Percentiles rank a stretch among this genome's conserved stretches.
Conservation (phyloP, 2,329 filamentous ascomycete species). For the Camptophora hylomeconis region DNA sequence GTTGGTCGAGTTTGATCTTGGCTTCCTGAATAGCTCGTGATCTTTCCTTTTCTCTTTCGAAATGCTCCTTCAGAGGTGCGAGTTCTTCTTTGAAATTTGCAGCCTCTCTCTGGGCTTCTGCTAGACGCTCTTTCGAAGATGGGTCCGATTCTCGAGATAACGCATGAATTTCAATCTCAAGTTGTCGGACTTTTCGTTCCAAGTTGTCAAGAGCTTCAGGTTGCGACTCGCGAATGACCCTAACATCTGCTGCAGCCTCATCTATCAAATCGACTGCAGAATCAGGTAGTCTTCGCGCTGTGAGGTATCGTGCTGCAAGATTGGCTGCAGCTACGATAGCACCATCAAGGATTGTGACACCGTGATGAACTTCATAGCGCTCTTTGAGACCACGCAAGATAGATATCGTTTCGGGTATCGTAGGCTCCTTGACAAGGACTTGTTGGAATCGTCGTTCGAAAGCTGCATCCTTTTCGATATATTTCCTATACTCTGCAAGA, state of each 20-base stretch:
- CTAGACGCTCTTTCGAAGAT: constrained; percentile 70
- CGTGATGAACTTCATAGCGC: constrained; percentile 95
- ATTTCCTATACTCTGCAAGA: constrained; percentile 89
- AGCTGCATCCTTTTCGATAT: constrained; percentile 95
- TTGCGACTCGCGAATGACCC: constrained; percentile 89
- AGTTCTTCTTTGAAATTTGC: constrained; percentile 92
- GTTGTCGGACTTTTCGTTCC: constrained; percentile 76
- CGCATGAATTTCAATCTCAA: constrained; percentile 95
- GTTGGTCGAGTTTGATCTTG: constrained; percentile 84
- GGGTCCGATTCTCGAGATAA: constrained; percentile 90
- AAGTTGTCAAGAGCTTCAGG: constrained; percentile 91
- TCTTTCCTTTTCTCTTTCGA: constrained; percentile 82
- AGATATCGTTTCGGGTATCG: constrained; percentile 79
- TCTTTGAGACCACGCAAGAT: constrained; percentile 98
- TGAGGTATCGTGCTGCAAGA: constrained; percentile 85
- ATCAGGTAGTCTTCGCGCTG: constrained; percentile 77
- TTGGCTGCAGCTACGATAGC: constrained; percentile 87
- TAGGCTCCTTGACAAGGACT: constrained; percentile 89
- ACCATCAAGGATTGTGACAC: constrained; percentile 89
- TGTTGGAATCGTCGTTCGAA: constrained; percentile 99
- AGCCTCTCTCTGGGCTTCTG: constrained; percentile 74
- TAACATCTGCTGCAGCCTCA: constrained; percentile 90
- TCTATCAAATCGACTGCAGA: constrained; percentile 95
- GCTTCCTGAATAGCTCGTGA: constrained; percentile 86
- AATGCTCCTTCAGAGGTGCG: constrained; percentile 83